Percentiles rank a stretch among this genome's conserved stretches.
These are phyloP conservation scores for Scedosporium minutisporum DNA, from an alignment of 2,329 filamentous ascomycete species.

Conservation along the genomic window DNA sequence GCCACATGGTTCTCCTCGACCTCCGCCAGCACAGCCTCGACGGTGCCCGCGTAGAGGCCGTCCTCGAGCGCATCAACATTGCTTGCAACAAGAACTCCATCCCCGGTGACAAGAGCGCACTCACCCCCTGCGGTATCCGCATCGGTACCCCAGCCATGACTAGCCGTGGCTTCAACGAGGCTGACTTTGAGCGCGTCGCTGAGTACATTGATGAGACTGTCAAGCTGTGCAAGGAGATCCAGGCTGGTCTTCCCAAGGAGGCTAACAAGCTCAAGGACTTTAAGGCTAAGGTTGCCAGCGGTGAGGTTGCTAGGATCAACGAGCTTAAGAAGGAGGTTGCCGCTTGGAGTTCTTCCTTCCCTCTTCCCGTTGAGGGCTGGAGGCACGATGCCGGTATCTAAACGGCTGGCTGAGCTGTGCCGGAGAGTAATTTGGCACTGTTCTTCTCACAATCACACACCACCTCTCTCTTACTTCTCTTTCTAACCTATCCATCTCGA, in stretches of 20 bases:
- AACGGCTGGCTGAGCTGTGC: constrained; percentile 12
- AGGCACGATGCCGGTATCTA: constrained; percentile 51
- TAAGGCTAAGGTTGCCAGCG: constrained; percentile 79
- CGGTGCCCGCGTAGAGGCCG: constrained; percentile 87
- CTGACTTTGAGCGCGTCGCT: constrained; percentile 86
- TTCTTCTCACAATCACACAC: not conserved
- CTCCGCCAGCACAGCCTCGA: constrained; percentile 80
- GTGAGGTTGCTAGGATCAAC: constrained; percentile 72
- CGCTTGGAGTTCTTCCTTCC: constrained; percentile 80
- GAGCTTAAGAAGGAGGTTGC: constrained; percentile 83
- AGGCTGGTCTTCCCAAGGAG: constrained; percentile 79
- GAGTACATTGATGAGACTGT: constrained; percentile 82
- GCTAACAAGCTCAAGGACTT: constrained; percentile 99
- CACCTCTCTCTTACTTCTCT: not conserved
- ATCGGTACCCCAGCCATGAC: constrained; percentile 98
- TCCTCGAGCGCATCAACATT: constrained; percentile 97
- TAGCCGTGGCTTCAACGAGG: constrained; percentile 81
- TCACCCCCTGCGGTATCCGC: constrained; percentile 88
- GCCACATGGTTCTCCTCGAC: constrained; percentile 93
- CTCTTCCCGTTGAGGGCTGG: constrained; percentile 76
- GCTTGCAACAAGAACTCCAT: constrained; percentile 99
- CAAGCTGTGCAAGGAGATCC: constrained; percentile 83
- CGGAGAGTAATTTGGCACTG: too few relatives aligned
- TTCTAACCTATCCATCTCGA: not conserved
- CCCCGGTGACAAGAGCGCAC: constrained; percentile 91